These are phyloP conservation scores for Effrenium voratum DNA, from an alignment of 73 alveolate species.

Conservation along the genomic window DNA sequence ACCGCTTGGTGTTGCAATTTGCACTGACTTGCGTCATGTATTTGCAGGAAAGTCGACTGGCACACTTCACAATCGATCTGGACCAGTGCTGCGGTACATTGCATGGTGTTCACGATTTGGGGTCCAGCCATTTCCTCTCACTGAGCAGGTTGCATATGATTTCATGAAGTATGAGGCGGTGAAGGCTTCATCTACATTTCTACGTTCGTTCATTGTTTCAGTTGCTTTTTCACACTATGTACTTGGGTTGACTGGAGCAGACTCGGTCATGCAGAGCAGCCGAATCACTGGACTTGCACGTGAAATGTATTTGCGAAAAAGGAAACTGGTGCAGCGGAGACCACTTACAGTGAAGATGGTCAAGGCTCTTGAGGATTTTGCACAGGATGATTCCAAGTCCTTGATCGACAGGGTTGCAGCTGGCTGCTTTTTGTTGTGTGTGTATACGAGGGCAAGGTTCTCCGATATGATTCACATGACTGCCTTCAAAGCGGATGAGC, in stretches of 20 bases:
- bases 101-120: neutral
- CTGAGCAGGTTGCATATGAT: neutral
- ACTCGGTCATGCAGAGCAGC: neutral
- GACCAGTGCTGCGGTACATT: neutral
- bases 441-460: neutral
- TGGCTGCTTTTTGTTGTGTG: neutral
- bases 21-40: no score
- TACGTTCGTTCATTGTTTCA: neutral
- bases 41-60: neutral
- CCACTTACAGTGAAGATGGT: neutral
- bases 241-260: conserved; percentile 16
- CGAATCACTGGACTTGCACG: neutral
- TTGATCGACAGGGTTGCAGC: neutral
- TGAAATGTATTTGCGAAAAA: neutral
- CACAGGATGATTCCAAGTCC: neutral
- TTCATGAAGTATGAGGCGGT: neutral
- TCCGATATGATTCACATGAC: neutral
- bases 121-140: neutral
- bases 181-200: neutral
- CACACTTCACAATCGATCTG: neutral
- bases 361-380: neutral
- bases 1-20: no score
- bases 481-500: neutral
- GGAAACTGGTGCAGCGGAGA: neutral
- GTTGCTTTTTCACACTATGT: neutral